These are phyloP conservation scores for Austroboletus eburneus DNA, from an alignment of 768 basidiomycete species.

Conservation along the genomic window DNA sequence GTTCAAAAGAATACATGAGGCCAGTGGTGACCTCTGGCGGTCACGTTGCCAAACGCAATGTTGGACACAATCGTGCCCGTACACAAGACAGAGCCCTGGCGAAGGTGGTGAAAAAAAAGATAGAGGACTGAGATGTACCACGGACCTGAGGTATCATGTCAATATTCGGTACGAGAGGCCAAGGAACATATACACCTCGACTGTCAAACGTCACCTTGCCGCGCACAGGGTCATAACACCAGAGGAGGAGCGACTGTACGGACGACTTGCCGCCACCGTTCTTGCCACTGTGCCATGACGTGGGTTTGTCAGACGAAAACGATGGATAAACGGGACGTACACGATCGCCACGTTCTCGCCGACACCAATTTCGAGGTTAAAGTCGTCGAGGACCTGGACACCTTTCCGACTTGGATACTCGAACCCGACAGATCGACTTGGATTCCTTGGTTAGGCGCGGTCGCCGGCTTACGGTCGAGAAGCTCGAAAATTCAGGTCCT, in stretches of 20 bases:
- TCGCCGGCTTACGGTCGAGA: slow-evolving; percentile 73
- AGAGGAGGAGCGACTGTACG: slow-evolving; percentile 77
- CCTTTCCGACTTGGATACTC: slow-evolving; percentile 86
- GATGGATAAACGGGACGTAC: slow-evolving; percentile 45
- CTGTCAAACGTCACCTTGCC: slow-evolving; percentile 85
- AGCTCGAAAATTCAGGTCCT: slow-evolving; percentile 88
- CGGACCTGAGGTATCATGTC: slow-evolving; percentile 86
- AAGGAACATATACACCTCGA: slow-evolving; percentile 49
- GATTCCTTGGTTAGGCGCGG: slow-evolving; percentile 61
- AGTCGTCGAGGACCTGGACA: slow-evolving; percentile 75
- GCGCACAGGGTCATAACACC: slow-evolving; percentile 86
- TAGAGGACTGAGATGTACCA: background rate
- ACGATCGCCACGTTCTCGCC: slow-evolving; percentile 91
- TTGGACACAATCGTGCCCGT: slow-evolving; percentile 93
- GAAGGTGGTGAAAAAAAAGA: background rate
- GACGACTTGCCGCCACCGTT: slow-evolving; percentile 96
- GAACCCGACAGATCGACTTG: slow-evolving; percentile 63
- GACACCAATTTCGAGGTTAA: slow-evolving; percentile 73
- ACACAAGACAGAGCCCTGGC: slow-evolving; percentile 76
- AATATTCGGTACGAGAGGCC: slow-evolving; percentile 75
- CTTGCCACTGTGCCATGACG: slow-evolving; percentile 54
- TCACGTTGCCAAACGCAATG: slow-evolving; percentile 80
- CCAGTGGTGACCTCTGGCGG: too few relatives aligned
- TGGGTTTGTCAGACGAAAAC: background rate
- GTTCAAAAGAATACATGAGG: too few relatives aligned